These are phyloP conservation scores for Fusarium sp. DNA, from an alignment of 2,329 filamentous ascomycete genomes.

Conservation along the genomic window DNA sequence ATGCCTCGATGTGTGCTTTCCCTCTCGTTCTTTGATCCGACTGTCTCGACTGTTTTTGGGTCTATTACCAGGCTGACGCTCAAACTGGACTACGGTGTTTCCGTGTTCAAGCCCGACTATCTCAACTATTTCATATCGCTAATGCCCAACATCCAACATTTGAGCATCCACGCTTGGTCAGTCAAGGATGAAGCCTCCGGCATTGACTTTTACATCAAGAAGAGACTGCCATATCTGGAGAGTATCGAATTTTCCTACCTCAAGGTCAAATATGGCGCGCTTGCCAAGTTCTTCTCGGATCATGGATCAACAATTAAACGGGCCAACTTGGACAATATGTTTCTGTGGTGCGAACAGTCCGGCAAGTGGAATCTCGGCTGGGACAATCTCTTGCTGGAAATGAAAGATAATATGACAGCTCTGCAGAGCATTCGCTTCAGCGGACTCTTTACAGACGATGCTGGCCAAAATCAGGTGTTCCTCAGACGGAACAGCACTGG, in stretches of 20 bases:
- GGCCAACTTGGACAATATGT: slow-evolving; percentile 16
- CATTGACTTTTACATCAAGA: slow-evolving; percentile 30
- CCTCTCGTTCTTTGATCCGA: slow-evolving; percentile 8
- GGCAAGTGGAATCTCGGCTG: slow-evolving; percentile 18
- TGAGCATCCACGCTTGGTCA: slow-evolving; percentile 17
- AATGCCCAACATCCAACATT: slow-evolving; percentile 33
- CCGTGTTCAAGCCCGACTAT: slow-evolving; percentile 20
- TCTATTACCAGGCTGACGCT: slow-evolving; percentile 25
- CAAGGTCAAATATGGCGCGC: slow-evolving; percentile 25
- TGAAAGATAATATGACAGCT: slow-evolving; percentile 11
- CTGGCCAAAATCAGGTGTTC: slow-evolving; percentile 30
- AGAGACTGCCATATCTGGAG: slow-evolving; percentile 32
- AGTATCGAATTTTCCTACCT: slow-evolving; percentile 25
- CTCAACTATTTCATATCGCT: slow-evolving; percentile 34
- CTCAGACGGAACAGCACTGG: background rate
- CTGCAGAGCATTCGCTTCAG: slow-evolving; percentile 17
- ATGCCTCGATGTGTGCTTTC: slow-evolving; percentile 15
- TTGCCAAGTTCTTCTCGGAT: slow-evolving; percentile 25
- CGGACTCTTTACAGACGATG: slow-evolving; percentile 24
- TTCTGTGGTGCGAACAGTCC: slow-evolving; percentile 16
- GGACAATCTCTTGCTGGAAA: slow-evolving; percentile 31
- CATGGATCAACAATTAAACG: slow-evolving; percentile 30
- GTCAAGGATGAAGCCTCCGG: slow-evolving; percentile 10
- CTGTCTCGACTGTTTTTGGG: slow-evolving; percentile 16
- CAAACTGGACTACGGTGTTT: slow-evolving; percentile 10